These are phyloP conservation scores for Pseudonectria foliicola DNA, from an alignment of 2,329 filamentous ascomycete species.

Conservation along the genomic window DNA sequence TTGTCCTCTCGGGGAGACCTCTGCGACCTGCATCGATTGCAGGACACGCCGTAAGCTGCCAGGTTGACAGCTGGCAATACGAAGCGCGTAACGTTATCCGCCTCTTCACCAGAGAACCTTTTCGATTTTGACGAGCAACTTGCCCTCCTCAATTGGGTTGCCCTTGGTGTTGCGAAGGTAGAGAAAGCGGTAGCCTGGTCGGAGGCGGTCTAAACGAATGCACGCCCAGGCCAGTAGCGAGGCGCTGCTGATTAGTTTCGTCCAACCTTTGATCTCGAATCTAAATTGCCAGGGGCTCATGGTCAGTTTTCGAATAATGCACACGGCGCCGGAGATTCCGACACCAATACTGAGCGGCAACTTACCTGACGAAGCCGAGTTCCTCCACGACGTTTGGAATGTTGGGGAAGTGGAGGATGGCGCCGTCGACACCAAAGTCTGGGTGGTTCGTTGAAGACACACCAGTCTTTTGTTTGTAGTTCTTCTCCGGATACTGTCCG, in stretches of 20 bases:
- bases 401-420: constrained; percentile 51
- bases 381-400: constrained; percentile 57
- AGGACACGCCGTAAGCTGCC: no score
- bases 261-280: constrained; percentile 45
- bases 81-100: no score
- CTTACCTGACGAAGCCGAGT: constrained; percentile 67
- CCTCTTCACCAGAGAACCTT: constrained; percentile 34
- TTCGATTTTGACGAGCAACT: constrained; percentile 45
- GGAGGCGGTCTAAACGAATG: constrained; percentile 51
- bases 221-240: constrained; percentile 48
- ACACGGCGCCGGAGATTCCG: neutral
- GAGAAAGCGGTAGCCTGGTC: constrained; percentile 48
- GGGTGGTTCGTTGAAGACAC: constrained; percentile 53
- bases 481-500: constrained; percentile 36
- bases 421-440: constrained; percentile 48
- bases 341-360: neutral
- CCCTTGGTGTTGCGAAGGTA: constrained; percentile 41
- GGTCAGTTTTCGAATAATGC: no score
- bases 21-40: no score
- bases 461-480: constrained; percentile 54
- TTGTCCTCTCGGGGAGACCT: no score
- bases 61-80: no score
- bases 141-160: constrained; percentile 35
- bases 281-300: constrained; percentile 22
- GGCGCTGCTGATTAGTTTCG: constrained; percentile 26